A percentile compares a stretch with the other conserved stretches of the same genome.
Evolutionary conservation across 164 flowering plant species (phyloP).

Genomic region (Umbilicus rupestris): DNA sequence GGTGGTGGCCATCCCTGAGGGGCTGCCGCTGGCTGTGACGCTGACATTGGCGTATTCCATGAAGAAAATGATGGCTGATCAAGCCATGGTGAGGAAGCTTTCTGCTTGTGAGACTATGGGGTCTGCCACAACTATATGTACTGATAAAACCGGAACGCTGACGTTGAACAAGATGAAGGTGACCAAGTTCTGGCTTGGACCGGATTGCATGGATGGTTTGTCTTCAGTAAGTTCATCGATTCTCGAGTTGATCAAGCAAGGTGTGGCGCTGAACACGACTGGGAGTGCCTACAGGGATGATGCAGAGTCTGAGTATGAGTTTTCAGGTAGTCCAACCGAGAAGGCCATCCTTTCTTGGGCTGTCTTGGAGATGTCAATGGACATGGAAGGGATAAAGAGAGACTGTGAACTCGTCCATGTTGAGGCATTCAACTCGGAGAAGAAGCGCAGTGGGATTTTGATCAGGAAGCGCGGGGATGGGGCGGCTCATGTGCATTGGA

Average conservation of each 20-base stretch:
- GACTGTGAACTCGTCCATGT: slow-evolving; percentile 14
- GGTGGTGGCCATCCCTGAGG: slow-evolving; percentile 15
- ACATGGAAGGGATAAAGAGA: slow-evolving; percentile 15
- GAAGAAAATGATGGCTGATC: slow-evolving; percentile 19
- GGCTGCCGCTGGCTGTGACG: slow-evolving; percentile 18
- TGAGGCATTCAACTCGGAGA: slow-evolving; percentile 19
- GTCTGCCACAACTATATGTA: slow-evolving; percentile 15
- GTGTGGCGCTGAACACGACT: slow-evolving; percentile 12
- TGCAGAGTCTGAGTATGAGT: slow-evolving; percentile 9
- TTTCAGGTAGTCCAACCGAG: slow-evolving; percentile 22
- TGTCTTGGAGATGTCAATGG: slow-evolving; percentile 15
- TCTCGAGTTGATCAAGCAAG: slow-evolving; percentile 10
- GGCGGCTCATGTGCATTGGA: slow-evolving; percentile 21
- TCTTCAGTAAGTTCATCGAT: background rate
- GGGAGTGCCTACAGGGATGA: slow-evolving; percentile 10
- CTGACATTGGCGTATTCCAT: slow-evolving; percentile 17
- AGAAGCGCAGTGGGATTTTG: slow-evolving; percentile 20
- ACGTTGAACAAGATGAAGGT: slow-evolving; percentile 18
- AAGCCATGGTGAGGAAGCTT: slow-evolving; percentile 17
- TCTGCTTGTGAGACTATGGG: slow-evolving; percentile 17
- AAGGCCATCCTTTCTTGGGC: slow-evolving; percentile 23
- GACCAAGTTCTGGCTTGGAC: slow-evolving; percentile 15
- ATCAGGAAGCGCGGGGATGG: slow-evolving; percentile 10
- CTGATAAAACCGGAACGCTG: slow-evolving; percentile 16
- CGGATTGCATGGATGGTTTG: background rate